Base-by-base conservation (phyloP, 257 asterid genomes). In the Scutellaria minor region DNA sequence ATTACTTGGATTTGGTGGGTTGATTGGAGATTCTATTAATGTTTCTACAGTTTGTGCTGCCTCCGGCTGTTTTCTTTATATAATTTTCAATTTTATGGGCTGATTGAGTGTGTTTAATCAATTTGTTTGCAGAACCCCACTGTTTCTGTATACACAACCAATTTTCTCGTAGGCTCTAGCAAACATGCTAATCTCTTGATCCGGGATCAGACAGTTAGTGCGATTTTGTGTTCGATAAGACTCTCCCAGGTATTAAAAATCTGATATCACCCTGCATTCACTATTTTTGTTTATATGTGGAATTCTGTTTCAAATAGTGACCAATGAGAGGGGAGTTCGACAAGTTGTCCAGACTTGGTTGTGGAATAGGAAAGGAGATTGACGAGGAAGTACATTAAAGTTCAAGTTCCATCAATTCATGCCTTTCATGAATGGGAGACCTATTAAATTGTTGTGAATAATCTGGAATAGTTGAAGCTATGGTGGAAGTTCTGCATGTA, bases 151-250 rank as follows among this genome's bases (percentile, higher is more conserved):
- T 77, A 71, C 55, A 80, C 87, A 27, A 80, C 85, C 72, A 85
- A 77, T 54, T 91, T 91, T 79, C 52, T 79, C 63, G 87, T 91
- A 37, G 97, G 97, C 70, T 84, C 92, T 35, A 75, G 87, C 86
- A 82, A 85, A 75, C 81, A 84, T 4, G 92, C 92, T 39, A 84
- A 91, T 82, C 90, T 89, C 64, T 60, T 60, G 77, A 89, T 91
- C 71, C 81, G 80, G 77, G 96, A 87, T 61, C 88, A 87, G 67
- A 75, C 82, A 9, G 57, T 82, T 51, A 80, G 87, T 70, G 88
- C 80, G 14, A 73, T 77, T 68, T 55, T 85, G 76, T 91, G 96
- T 80, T 73, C 80, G 27, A 75, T 91, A 81, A 87, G 84, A 78
- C 94, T 81, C 22, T 54, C 78, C 48, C 85, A 85, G 95, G 97